These are phyloP conservation scores for Helotiales sp. DNA, from an alignment of 2,329 filamentous ascomycete genomes.

Conservation along the genomic window DNA sequence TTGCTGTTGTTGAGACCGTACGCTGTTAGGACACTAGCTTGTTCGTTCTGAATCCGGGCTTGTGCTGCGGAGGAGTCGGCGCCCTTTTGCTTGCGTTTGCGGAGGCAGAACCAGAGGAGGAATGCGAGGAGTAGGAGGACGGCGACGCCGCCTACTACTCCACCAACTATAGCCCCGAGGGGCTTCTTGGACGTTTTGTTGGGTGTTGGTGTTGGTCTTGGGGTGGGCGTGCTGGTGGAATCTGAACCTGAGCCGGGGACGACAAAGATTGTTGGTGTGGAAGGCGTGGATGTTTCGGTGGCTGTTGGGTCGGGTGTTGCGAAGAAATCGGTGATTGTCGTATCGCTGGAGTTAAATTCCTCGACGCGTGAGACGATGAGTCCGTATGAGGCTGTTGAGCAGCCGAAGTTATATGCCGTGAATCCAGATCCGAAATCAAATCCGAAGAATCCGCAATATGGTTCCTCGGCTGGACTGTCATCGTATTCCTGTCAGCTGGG, in stretches of 20 bases:
- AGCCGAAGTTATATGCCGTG: conserved; percentile 35
- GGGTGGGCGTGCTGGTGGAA: neutral
- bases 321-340: neutral
- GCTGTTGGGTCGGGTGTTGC: neutral
- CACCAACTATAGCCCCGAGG: conserved; percentile 33
- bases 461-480: conserved; percentile 17
- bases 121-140: conserved; percentile 19
- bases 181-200: conserved; percentile 18
- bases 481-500: neutral
- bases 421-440: conserved; percentile 26
- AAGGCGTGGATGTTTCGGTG: conserved; percentile 1
- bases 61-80: conserved; percentile 1
- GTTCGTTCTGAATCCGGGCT: conserved; percentile 18
- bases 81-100: conserved; percentile 24
- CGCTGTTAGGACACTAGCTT: conserved; percentile 24
- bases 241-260: neutral
- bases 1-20: conserved; percentile 17
- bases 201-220: neutral
- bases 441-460: conserved; percentile 34
- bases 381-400: conserved; percentile 27
- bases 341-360: neutral
- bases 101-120: conserved; percentile 28
- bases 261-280: neutral
- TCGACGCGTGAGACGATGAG: conserved; percentile 24
- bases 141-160: conserved; percentile 32